Evolutionary conservation across 495 filamentous ascomycete species (phyloP).

Genomic region (Darksidea phi): DNA sequence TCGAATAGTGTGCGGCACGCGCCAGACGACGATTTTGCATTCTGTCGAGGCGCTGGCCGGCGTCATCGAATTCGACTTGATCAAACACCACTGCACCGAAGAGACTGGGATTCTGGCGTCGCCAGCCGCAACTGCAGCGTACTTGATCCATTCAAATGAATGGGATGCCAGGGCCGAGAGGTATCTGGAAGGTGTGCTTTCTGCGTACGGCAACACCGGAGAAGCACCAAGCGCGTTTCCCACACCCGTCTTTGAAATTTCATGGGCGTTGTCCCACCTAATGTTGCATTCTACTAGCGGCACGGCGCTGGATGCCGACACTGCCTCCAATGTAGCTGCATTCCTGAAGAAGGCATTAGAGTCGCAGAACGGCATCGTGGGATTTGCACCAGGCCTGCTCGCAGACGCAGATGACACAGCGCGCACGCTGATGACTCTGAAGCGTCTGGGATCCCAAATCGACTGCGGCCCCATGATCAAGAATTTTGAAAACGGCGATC

Average conservation of each 20-base stretch:
- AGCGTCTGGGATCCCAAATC: not conserved
- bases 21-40: slow-evolving; percentile 41
- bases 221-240: slow-evolving; percentile 15
- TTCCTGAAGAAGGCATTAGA: not conserved
- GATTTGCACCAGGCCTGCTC: not conserved
- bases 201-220: not conserved
- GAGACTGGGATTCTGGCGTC: slow-evolving; percentile 48
- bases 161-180: slow-evolving; percentile 46
- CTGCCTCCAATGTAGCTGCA: not conserved
- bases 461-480: not conserved
- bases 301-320: not conserved
- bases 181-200: slow-evolving; percentile 3
- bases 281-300: too few relatives aligned
- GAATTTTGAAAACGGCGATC: not conserved
- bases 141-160: slow-evolving; percentile 42
- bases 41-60: slow-evolving; percentile 51
- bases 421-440: not conserved
- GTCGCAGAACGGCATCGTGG: not conserved
- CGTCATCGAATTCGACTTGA: slow-evolving; percentile 45
- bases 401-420: slow-evolving; percentile 13
- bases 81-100: slow-evolving; percentile 44
- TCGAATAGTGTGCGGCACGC: slow-evolving; percentile 34
- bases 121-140: slow-evolving; percentile 50
- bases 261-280: too few relatives aligned
- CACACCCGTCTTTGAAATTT: slow-evolving; percentile 3